Base-by-base conservation (phyloP, 371 early-diverging fungal genomes). In the Blakeslea trispora region DNA sequence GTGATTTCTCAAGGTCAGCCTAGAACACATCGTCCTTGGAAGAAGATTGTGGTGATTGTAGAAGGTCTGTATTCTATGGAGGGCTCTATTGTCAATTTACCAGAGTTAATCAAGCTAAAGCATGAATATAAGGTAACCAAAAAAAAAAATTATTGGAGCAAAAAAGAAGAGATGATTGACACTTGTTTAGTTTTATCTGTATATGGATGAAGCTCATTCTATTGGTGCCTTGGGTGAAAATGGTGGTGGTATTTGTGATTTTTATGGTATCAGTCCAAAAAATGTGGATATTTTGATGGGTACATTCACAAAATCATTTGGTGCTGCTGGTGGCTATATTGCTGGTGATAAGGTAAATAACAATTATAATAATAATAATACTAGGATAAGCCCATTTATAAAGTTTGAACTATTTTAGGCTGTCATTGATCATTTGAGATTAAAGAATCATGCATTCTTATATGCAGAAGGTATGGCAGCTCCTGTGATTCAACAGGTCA, bases 21-120 rank as follows among this genome's bases (percentile, higher is more conserved):
- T 10, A 87, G 95, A 51, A 99, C 98, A 5, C 99, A 98, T 77
- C 89, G 98, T 19, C 94, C 98, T 4, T 99, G 99, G 99, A 96
- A 95, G 74, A 98, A 97, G 83, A 98, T 99, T 67, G 72, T 99
- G 48, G 91, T 99, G 6, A 83, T 99, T 23, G 95, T 99, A 15
- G 99, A 99, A 76, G 99, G 99, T 43, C 79, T 99, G 17, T 99
- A 88, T 62, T 97, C 98, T 11, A 99, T 99, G 99, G 99, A 99
- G 72, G 99, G 99, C n/a, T 91, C 91, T 49, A 90, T 97, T 72
- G 86, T 91, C 55, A 86, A 91, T 57, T 69, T 99, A 50, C 93
- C 94, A 28, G 93, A 91, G 57, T 82, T 99, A 44, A 76, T 99
- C 28, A 92, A 85, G 47, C 77, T 99, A 59, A 97, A 96, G 67